A percentile compares a stretch with the other conserved stretches of the same genome.
Evolutionary conservation across 305 asterid species (phyloP).

Genomic region (Ilex paraguariensis): DNA sequence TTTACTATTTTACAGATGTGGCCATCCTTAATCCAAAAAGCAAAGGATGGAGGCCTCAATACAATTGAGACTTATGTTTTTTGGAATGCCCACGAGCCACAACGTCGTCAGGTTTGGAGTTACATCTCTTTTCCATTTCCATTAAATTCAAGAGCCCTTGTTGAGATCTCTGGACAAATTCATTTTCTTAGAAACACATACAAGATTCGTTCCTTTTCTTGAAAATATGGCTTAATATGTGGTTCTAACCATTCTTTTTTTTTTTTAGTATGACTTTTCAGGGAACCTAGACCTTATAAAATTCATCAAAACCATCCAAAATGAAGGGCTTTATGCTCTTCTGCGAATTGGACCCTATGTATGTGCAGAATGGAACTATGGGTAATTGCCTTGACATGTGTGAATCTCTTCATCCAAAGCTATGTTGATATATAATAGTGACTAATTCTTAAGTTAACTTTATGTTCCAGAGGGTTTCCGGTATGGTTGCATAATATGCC

Average conservation of each 20-base stretch:
- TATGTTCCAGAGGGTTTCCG: constrained; percentile 34
- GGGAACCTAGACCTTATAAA: constrained; percentile 28
- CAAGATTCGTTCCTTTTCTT: neutral
- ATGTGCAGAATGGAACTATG: constrained; percentile 56
- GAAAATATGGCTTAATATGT: neutral
- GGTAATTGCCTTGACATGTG: constrained; percentile 16
- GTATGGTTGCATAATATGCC: constrained; percentile 33
- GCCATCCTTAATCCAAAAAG: constrained; percentile 34
- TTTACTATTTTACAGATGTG: constrained; percentile 32
- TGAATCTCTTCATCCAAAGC: neutral
- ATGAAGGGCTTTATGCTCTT: constrained; percentile 35
- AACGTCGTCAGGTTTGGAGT: constrained; percentile 23
- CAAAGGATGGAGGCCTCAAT: constrained; percentile 49
- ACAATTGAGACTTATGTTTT: constrained; percentile 46
- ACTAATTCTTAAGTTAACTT: neutral
- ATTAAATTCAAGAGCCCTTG: neutral
- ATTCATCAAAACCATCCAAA: constrained; percentile 32
- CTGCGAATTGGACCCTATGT: constrained; percentile 52
- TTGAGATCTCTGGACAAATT: neutral
- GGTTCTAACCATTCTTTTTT: neutral
- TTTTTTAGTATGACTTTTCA: constrained; percentile 32
- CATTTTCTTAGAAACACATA: too few relatives aligned
- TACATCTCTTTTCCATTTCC: neutral
- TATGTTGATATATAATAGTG: too few relatives aligned
- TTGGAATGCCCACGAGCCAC: constrained; percentile 51